Conservation (phyloP, 169 alveolate species). For the Cryptosporidium tyzzeri region DNA sequence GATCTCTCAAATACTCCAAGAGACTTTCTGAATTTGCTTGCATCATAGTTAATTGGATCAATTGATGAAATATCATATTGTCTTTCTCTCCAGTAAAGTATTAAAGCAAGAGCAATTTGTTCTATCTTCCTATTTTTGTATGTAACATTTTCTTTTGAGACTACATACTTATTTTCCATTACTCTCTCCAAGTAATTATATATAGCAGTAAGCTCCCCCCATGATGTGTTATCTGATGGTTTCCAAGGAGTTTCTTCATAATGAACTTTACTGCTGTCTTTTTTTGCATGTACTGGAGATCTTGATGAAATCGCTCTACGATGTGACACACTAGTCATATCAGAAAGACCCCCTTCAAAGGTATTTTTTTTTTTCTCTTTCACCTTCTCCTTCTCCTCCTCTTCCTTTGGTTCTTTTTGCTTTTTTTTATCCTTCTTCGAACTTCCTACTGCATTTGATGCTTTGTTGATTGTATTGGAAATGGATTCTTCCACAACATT, state of each 20-base stretch:
- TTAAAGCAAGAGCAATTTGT: constrained; percentile 47
- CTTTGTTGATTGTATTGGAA: constrained; percentile 40
- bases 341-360: constrained; percentile 22
- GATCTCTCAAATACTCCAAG: constrained; percentile 38
- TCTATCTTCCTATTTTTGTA: constrained; percentile 11
- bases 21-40: constrained; percentile 48
- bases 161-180: constrained; percentile 5
- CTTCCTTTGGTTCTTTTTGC: not conserved
- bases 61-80: constrained; percentile 61
- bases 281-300: constrained; percentile 48
- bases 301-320: constrained; percentile 52
- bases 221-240: constrained; percentile 19
- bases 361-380: not conserved
- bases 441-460: not conserved
- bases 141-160: constrained; percentile 21
- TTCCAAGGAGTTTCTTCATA: constrained; percentile 42
- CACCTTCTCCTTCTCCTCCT: not conserved
- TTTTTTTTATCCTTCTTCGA: constrained; percentile 9
- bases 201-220: constrained; percentile 49
- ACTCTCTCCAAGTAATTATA: constrained; percentile 22
- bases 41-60: constrained; percentile 45
- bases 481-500: constrained; percentile 37
- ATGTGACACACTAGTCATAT: constrained; percentile 35
- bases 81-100: constrained; percentile 51
- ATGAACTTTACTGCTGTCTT: constrained; percentile 7